These are phyloP conservation scores for Phytopythium delawarense DNA, from an alignment of 352 stramenopile genomes.

Conservation along the genomic window DNA sequence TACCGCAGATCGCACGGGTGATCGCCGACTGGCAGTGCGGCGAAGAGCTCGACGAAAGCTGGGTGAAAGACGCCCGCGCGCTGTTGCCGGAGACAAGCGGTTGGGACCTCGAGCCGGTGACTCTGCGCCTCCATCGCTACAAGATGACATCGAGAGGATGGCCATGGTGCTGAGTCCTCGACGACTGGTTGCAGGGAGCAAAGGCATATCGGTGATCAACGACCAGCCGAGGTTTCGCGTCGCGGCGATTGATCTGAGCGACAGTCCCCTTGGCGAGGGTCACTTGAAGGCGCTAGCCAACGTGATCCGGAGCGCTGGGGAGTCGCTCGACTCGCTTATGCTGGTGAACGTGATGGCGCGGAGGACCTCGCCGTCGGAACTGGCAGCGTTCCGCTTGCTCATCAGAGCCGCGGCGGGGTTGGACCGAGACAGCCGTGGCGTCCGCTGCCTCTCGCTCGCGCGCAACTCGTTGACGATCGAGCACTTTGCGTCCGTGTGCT, in stretches of 20 bases:
- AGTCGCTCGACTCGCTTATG: neutral
- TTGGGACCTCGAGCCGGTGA: slow-evolving; percentile 11
- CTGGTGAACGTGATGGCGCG: slow-evolving; percentile 12
- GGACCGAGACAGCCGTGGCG: slow-evolving; percentile 5
- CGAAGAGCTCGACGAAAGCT: too few relatives aligned
- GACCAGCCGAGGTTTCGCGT: slow-evolving; percentile 11
- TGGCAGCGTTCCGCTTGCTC: slow-evolving; percentile 25
- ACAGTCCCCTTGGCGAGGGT: slow-evolving; percentile 19
- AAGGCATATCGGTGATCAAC: neutral
- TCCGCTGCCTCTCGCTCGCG: slow-evolving; percentile 25
- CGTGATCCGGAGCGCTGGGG: slow-evolving; percentile 3
- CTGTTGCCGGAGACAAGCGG: neutral
- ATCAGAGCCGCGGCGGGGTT: slow-evolving; percentile 16
- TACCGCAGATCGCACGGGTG: slow-evolving; percentile 13
- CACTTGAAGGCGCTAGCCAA: slow-evolving; percentile 18
- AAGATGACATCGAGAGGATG: slow-evolving; percentile 16
- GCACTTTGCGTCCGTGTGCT: slow-evolving; percentile 29
- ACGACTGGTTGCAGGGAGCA: neutral
- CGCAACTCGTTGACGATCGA: slow-evolving; percentile 25
- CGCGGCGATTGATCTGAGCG: slow-evolving; percentile 24
- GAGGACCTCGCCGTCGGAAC: slow-evolving; percentile 14
- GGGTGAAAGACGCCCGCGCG: neutral
- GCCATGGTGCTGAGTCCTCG: neutral
- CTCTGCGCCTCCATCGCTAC: slow-evolving; percentile 19
- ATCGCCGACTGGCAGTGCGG: slow-evolving; percentile 9